Base-by-base conservation (phyloP, 169 alveolate genomes). In the Cryptosporidium meleagridis region DNA sequence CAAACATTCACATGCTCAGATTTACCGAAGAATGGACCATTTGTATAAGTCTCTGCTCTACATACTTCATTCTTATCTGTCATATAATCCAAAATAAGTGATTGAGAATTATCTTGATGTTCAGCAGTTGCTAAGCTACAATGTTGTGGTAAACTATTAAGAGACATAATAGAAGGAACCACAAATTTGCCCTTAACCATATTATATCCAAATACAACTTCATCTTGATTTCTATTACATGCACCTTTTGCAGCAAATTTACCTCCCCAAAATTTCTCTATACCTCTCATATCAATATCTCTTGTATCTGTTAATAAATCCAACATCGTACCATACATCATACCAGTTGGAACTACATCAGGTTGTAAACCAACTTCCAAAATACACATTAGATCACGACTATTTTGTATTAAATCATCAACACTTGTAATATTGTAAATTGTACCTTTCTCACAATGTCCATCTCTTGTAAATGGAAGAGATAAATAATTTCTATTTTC, bases 1-100 rank as follows among this genome's bases (percentile, higher is more conserved):
- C 89, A 80, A 62, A 80, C 89, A 80, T 80, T 80, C 37, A 53
- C 16, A 61, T 59, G 55, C 31, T 80, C 89, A 44, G 80, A 59
- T 18, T 41, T 80, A 14, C 80, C 62, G 33, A 80, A 80, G 80
- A 80, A 80, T 61, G 89, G 89, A 41, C 69, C 62, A 61, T 80
- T 58, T 4, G 68, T 62, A 31, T 59, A 29, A 44, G 65, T 80
- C 35, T 80, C 80, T 44, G 89, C 59, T 33, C 80, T 69, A 23
- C 89, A 80, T 8, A 80, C 89, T 35, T 80, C 48, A 62, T 80
- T 80, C 67, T 62, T 62, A 44, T 80, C 75, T 18, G 45, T 59
- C 89, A 80, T 80, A 80, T 80, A 80, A 80, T 80, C 89, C 75
- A 80, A 65, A 61, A 80, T 80, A 33, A 80, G 70, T 61, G 89